These are phyloP conservation scores for Yamadazyma trypodendri DNA, from an alignment of 1,139 yeast genomes.

Conservation along the genomic window DNA sequence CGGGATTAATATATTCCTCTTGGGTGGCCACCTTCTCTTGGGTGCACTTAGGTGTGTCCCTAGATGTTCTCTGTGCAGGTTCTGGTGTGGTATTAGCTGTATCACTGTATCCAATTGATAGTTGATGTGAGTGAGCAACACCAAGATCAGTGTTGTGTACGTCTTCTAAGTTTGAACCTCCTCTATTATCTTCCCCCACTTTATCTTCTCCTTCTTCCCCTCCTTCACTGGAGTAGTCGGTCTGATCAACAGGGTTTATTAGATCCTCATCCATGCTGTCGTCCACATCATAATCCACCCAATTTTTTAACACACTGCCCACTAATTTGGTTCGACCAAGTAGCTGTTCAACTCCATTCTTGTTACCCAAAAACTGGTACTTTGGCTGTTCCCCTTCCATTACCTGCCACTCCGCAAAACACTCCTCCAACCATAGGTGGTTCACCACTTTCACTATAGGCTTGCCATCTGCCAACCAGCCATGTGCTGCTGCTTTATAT, in stretches of 20 bases:
- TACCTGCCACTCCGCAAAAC: constrained; percentile 59
- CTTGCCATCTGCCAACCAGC: constrained; percentile 42
- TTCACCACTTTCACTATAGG: constrained; percentile 58
- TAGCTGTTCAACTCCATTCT: constrained; percentile 37
- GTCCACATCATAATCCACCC: constrained; percentile 35
- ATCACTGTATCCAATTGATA: too few relatives aligned
- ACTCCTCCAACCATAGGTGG: constrained; percentile 90
- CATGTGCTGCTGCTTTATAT: constrained; percentile 65
- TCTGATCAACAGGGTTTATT: constrained; percentile 7
- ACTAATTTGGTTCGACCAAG: constrained; percentile 54
- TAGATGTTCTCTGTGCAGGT: too few relatives aligned
- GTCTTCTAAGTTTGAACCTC: too few relatives aligned
- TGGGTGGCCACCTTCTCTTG: too few relatives aligned
- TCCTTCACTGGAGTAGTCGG: constrained; percentile 14
- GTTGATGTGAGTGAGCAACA: too few relatives aligned
- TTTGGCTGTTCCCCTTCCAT: constrained; percentile 44
- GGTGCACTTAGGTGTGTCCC: constrained; percentile 3
- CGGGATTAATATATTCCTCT: background rate
- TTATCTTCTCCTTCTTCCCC: constrained; percentile 9
- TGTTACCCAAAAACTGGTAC: constrained; percentile 41
- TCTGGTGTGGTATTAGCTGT: too few relatives aligned
- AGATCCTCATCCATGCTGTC: constrained; percentile 37
- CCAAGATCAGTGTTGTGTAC: too few relatives aligned
- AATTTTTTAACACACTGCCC: constrained; percentile 36
- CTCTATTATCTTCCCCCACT: constrained; percentile 3